A percentile compares a stretch with the other conserved stretches of the same genome.
phyloP scores from a whole-genome alignment of 495 filamentous ascomycete species.

The Trichodelitschia bisporula region DNA sequence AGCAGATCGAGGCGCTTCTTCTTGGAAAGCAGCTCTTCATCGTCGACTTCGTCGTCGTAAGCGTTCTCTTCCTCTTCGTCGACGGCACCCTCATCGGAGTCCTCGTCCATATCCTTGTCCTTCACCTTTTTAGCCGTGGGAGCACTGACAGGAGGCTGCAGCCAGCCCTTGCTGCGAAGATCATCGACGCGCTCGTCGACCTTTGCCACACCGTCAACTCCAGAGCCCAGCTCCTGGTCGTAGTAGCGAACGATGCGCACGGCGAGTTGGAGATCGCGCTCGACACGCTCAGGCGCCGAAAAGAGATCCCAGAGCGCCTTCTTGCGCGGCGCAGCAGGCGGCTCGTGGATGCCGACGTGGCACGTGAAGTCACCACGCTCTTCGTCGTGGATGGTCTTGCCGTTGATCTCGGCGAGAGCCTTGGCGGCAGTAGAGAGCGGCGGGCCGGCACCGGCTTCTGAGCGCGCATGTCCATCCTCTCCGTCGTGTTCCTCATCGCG shows the following conservation, averaged over 20 bases:
- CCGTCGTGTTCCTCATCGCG: slow-evolving; percentile 39
- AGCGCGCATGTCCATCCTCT: slow-evolving; percentile 22
- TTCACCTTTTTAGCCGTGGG: slow-evolving; percentile 34
- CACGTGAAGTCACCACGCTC: slow-evolving; percentile 86
- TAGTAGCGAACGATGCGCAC: slow-evolving; percentile 50
- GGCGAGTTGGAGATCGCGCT: slow-evolving; percentile 61
- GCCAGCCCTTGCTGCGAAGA: slow-evolving; percentile 41
- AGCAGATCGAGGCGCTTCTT: slow-evolving; percentile 93
- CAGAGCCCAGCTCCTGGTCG: slow-evolving; percentile 48
- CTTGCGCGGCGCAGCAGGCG: slow-evolving; percentile 64
- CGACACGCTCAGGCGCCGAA: slow-evolving; percentile 67
- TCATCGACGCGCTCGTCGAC: slow-evolving; percentile 75
- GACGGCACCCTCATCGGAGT: slow-evolving; percentile 40
- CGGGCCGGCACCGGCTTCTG: slow-evolving; percentile 11
- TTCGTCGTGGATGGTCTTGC: slow-evolving; percentile 86
- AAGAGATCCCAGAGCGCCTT: slow-evolving; percentile 96
- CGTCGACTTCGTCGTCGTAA: slow-evolving; percentile 63
- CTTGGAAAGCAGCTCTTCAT: slow-evolving; percentile 67
- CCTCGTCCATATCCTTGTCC: slow-evolving; percentile 27
- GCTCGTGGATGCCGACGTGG: slow-evolving; percentile 87
- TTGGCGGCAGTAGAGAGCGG: slow-evolving; percentile 37
- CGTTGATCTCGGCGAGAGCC: slow-evolving; percentile 78
- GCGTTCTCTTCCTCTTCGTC: slow-evolving; percentile 48
- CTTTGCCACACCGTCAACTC: slow-evolving; percentile 41
- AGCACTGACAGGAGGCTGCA: slow-evolving; percentile 40